A percentile compares a stretch with the other conserved stretches of the same genome.
Conservation (phyloP, 1,139 yeast species). For the Candida labiduridarum region DNA sequence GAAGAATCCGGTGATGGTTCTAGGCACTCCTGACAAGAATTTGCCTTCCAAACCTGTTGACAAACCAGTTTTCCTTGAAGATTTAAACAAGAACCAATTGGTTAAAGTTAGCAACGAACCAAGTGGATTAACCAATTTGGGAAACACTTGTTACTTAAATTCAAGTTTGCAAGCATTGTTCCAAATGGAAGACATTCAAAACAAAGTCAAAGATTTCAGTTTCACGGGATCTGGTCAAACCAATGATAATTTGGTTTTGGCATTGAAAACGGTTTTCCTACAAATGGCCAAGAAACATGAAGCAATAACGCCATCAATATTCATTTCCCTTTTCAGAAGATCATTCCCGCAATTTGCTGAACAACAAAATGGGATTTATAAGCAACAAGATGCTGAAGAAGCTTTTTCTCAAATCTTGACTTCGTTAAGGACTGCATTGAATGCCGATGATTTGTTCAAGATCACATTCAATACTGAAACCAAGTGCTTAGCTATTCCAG, state of each 20-base stretch:
- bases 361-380: constrained; percentile 69
- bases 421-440: constrained; percentile 52
- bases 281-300: constrained; percentile 51
- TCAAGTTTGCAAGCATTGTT: constrained; percentile 83
- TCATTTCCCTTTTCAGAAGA: constrained; percentile 64
- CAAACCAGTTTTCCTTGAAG: constrained; percentile 68
- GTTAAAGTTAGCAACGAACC: constrained; percentile 55
- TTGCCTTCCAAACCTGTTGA: constrained; percentile 62
- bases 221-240: constrained; percentile 12
- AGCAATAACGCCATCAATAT: constrained; percentile 60
- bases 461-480: constrained; percentile 65
- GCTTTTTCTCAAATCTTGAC: constrained; percentile 79
- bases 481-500: constrained; percentile 60
- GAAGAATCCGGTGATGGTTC: constrained; percentile 80
- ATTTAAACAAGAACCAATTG: constrained; percentile 52
- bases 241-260: constrained; percentile 19
- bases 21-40: constrained; percentile 84
- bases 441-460: constrained; percentile 59
- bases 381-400: constrained; percentile 99
- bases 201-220: constrained; percentile 26
- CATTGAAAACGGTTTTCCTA: constrained; percentile 46
- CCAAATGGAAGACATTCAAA: constrained; percentile 61
- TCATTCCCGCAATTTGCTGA: constrained; percentile 90
- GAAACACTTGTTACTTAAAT: constrained; percentile 94
- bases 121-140: constrained; percentile 82